These are phyloP conservation scores for Pestalotiopsis sp. DNA, from an alignment of 2,329 filamentous ascomycete species.

Conservation along the genomic window DNA sequence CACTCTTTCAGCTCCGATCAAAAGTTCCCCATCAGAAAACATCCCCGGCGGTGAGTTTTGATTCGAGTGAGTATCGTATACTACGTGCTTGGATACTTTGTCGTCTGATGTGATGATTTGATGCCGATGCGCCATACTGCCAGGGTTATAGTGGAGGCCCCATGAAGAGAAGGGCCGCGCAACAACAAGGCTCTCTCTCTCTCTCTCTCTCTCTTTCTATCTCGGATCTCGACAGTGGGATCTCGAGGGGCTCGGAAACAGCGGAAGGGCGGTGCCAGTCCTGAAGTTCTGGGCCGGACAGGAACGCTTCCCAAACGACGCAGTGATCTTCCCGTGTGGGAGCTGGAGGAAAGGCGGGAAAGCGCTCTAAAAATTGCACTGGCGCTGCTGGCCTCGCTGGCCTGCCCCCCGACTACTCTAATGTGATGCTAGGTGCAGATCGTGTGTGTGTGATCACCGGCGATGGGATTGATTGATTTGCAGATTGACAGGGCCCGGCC, in stretches of 20 bases:
- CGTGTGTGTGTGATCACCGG: slow-evolving; percentile 5
- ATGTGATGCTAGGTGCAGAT: not conserved
- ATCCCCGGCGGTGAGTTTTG: not conserved
- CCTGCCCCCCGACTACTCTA: too few species aligned
- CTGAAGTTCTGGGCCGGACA: not conserved
- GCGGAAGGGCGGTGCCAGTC: not conserved
- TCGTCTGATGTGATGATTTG: not conserved
- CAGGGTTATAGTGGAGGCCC: not conserved
- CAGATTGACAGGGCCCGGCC: not conserved
- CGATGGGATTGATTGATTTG: slow-evolving; percentile 6
- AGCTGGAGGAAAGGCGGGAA: not conserved
- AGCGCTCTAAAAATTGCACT: slow-evolving; percentile 9
- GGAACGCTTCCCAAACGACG: not conserved
- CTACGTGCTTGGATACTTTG: not conserved
- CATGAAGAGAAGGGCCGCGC: not conserved
- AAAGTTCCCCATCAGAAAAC: not conserved
- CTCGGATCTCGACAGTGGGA: not conserved
- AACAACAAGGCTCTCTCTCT: not conserved
- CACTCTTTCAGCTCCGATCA: not conserved
- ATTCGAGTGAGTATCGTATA: not conserved
- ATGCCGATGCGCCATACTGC: not conserved
- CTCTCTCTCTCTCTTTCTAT: not conserved
- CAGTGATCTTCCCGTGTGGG: slow-evolving; percentile 2
- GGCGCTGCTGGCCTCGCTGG: too few species aligned
- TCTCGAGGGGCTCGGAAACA: not conserved